Conservation (phyloP, 768 basidiomycete genomes). For the Roridomyces roridus region DNA sequence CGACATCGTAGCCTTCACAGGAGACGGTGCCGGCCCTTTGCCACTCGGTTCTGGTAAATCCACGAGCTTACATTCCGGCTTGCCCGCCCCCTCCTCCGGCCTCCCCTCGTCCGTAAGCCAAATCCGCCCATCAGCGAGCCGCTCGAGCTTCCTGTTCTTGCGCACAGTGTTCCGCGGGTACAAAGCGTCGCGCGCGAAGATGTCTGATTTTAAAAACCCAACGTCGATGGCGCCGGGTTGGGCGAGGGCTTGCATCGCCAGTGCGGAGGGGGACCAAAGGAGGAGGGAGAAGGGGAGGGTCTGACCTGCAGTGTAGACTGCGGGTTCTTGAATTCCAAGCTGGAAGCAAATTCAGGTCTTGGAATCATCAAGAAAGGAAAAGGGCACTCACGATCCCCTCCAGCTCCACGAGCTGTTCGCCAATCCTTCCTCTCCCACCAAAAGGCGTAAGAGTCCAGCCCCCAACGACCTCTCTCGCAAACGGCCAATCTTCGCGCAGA, state of each 20-base stretch:
- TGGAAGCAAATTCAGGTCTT: not conserved
- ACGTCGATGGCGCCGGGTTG: slow-evolving; percentile 21
- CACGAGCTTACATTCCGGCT: slow-evolving; percentile 5
- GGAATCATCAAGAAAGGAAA: not conserved
- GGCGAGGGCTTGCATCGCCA: slow-evolving; percentile 20
- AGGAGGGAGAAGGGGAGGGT: slow-evolving; percentile 21
- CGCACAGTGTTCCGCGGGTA: slow-evolving; percentile 8
- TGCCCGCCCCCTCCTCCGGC: slow-evolving; percentile 7
- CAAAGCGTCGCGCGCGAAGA: slow-evolving; percentile 13
- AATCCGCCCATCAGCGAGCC: slow-evolving; percentile 9
- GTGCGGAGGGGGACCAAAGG: slow-evolving; percentile 10
- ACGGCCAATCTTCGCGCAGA: slow-evolving; percentile 23
- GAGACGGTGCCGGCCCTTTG: not conserved
- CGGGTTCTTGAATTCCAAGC: slow-evolving; percentile 19
- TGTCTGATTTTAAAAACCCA: slow-evolving; percentile 14
- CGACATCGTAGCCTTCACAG: not conserved
- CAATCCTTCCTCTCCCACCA: slow-evolving; percentile 18
- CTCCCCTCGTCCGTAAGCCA: slow-evolving; percentile 19
- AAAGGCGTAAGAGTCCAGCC: slow-evolving; percentile 26
- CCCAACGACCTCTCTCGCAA: slow-evolving; percentile 12
- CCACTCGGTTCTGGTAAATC: not conserved
- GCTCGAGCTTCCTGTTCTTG: slow-evolving; percentile 1
- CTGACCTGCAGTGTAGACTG: slow-evolving; percentile 21
- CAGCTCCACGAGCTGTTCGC: slow-evolving; percentile 18
- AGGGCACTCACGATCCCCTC: slow-evolving; percentile 15